Evolutionary conservation across 2,329 filamentous ascomycete genomes (phyloP).

Genomic region (Trichothecium roseum): DNA sequence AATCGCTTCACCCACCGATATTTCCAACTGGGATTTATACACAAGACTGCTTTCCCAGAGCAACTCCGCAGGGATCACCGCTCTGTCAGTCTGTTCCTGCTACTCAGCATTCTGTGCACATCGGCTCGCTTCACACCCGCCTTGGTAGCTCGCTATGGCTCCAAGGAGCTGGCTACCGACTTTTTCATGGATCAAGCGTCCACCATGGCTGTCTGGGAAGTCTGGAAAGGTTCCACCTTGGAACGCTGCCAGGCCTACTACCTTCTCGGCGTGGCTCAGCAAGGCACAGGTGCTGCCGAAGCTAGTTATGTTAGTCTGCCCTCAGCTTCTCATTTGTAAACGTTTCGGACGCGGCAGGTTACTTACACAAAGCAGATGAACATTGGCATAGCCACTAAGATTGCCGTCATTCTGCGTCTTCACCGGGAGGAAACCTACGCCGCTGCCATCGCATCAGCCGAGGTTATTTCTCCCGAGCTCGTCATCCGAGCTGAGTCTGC

Average conservation of each 20-base stretch:
- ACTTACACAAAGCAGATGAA: constrained; percentile 31
- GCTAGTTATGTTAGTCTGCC: constrained; percentile 37
- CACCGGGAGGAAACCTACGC: constrained; percentile 47
- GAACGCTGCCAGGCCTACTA: constrained; percentile 50
- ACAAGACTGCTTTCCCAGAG: constrained; percentile 38
- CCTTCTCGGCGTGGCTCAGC: constrained; percentile 47
- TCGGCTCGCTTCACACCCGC: constrained; percentile 43
- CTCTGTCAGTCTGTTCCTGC: constrained; percentile 42
- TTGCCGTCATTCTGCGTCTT: constrained; percentile 43
- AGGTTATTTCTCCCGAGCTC: constrained; percentile 31
- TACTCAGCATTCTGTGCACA: constrained; percentile 44
- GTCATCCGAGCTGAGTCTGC: constrained; percentile 44
- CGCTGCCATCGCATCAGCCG: too few species aligned
- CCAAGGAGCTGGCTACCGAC: constrained; percentile 39
- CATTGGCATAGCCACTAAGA: constrained; percentile 44
- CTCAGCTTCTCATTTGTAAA: not conserved
- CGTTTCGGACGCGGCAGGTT: too few species aligned
- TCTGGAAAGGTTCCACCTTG: constrained; percentile 41
- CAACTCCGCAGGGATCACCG: constrained; percentile 34
- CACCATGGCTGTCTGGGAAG: constrained; percentile 33
- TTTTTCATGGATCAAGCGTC: constrained; percentile 42
- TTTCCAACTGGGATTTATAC: constrained; percentile 50
- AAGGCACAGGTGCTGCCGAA: constrained; percentile 42
- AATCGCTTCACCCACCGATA: constrained; percentile 43
- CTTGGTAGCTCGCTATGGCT: constrained; percentile 36